Percentiles rank a stretch among this genome's conserved stretches.
phyloP scores from a whole-genome alignment of 768 basidiomycete species.

The Mycena latifolia region DNA sequence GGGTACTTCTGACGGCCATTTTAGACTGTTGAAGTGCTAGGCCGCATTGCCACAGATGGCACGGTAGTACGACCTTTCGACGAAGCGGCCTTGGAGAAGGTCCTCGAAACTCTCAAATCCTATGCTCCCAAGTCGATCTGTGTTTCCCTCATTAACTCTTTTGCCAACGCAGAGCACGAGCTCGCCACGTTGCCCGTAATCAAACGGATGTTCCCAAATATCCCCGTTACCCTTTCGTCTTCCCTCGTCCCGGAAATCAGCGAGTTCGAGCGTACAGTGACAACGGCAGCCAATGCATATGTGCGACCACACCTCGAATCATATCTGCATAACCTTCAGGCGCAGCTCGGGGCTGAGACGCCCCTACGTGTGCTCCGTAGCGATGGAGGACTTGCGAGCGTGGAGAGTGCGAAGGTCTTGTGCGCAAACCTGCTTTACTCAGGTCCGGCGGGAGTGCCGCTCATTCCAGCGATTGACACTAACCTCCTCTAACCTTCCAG shows the following conservation, averaged over 20 bases:
- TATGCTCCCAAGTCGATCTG: constrained; percentile 29
- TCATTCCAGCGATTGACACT: too few relatives aligned
- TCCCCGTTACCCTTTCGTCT: constrained; percentile 31
- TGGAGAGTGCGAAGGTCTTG: constrained; percentile 20
- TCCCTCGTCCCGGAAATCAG: constrained; percentile 31
- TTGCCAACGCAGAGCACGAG: constrained; percentile 31
- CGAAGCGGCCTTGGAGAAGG: constrained; percentile 18
- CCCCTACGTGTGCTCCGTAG: constrained; percentile 30
- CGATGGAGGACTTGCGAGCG: constrained; percentile 27
- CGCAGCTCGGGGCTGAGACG: constrained; percentile 5
- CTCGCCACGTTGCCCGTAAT: constrained; percentile 25
- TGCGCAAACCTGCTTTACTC: constrained; percentile 19
- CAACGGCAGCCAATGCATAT: constrained; percentile 30
- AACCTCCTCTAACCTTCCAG: too few relatives aligned
- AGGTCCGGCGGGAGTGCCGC: too few relatives aligned
- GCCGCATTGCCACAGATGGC: constrained; percentile 34
- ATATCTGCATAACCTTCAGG: constrained; percentile 21
- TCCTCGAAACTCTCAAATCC: constrained; percentile 14
- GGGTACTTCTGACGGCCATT: constrained; percentile 15
- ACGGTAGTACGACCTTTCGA: constrained; percentile 32
- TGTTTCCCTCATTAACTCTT: constrained; percentile 33
- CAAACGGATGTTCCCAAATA: constrained; percentile 17
- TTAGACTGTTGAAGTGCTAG: constrained; percentile 36
- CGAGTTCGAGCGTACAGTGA: constrained; percentile 35
- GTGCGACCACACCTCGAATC: constrained; percentile 22